phyloP scores from a whole-genome alignment of 768 basidiomycete genomes.

The Cytidiella melzeri region DNA sequence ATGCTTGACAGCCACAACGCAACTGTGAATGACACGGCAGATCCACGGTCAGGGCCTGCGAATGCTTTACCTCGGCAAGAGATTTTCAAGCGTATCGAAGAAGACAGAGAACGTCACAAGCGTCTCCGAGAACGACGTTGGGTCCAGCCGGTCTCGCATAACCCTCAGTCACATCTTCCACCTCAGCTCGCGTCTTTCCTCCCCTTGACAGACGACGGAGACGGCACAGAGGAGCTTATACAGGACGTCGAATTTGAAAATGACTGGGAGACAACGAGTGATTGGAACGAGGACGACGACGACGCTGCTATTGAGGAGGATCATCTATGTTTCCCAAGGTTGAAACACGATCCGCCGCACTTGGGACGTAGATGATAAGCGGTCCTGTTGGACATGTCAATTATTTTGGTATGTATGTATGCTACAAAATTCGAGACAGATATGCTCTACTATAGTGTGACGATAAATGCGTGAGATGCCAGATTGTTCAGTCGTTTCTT shows the following conservation, averaged over 20 bases:
- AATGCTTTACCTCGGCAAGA: slow-evolving; percentile 42
- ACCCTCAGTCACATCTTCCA: slow-evolving; percentile 33
- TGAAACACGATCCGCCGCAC: background rate
- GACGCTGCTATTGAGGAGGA: slow-evolving; percentile 71
- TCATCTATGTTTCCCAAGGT: slow-evolving; percentile 55
- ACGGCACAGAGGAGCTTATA: slow-evolving; percentile 53
- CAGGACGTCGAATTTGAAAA: slow-evolving; percentile 85
- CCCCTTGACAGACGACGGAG: slow-evolving; percentile 45
- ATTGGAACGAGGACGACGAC: slow-evolving; percentile 87
- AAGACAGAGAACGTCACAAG: slow-evolving; percentile 90
- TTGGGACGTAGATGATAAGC: background rate
- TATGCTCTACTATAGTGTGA: too few relatives aligned
- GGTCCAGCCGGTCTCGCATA: slow-evolving; percentile 74
- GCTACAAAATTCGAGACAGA: too few relatives aligned
- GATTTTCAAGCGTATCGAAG: slow-evolving; percentile 81
- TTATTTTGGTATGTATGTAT: too few relatives aligned
- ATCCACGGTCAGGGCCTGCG: slow-evolving; percentile 20
- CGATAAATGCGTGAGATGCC: too few relatives aligned
- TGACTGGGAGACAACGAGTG: slow-evolving; percentile 84
- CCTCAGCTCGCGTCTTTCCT: slow-evolving; percentile 53
- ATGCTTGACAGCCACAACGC: slow-evolving; percentile 44
- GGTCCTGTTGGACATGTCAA: too few relatives aligned
- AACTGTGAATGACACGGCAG: slow-evolving; percentile 13
- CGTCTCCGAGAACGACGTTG: slow-evolving; percentile 85
- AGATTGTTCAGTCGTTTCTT: background rate